Evolutionary conservation across 176 grass and related monocot genomes (phyloP).

Genomic region (Phoenix dactylifera): DNA sequence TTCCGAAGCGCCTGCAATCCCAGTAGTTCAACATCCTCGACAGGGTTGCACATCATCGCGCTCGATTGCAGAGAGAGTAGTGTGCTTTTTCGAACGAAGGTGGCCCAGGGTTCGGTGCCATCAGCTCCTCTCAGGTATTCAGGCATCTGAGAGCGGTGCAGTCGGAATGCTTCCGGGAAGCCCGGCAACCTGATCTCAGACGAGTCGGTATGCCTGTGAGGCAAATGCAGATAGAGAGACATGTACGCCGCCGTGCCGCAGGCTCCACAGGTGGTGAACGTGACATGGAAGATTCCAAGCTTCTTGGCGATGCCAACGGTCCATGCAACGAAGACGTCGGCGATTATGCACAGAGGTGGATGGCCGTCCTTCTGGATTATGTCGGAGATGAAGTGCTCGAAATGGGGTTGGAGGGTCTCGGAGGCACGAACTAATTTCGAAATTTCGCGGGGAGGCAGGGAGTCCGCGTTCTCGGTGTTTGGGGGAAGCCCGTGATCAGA

Average conservation of each 20-base stretch:
- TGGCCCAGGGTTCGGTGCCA: not conserved
- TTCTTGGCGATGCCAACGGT: slow-evolving; percentile 23
- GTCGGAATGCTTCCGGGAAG: slow-evolving; percentile 19
- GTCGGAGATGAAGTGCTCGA: no score
- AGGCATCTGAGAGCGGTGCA: slow-evolving; percentile 5
- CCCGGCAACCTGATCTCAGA: slow-evolving; percentile 11
- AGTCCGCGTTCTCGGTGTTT: slow-evolving; percentile 12
- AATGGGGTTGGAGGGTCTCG: slow-evolving; percentile 3
- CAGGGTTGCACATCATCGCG: slow-evolving; percentile 20
- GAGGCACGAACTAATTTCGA: slow-evolving; percentile 7
- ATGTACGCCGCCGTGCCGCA: slow-evolving; percentile 21
- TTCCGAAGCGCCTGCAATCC: slow-evolving; percentile 21
- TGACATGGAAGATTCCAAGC: slow-evolving; percentile 26
- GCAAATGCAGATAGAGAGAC: slow-evolving; percentile 18
- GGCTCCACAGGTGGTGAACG: slow-evolving; percentile 29
- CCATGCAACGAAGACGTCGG: slow-evolving; percentile 35
- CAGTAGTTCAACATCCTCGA: slow-evolving; percentile 24
- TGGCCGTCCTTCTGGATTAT: no score
- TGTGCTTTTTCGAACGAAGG: slow-evolving; percentile 6
- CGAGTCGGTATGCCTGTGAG: not conserved
- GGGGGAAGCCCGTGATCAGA: no score
- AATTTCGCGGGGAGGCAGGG: not conserved
- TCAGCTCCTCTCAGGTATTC: not conserved
- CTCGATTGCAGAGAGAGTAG: slow-evolving; percentile 11
- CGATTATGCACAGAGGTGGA: slow-evolving; percentile 12